Evolutionary conservation across 176 grass and related monocot species (phyloP).

Genomic region (Oryza coarctata): DNA sequence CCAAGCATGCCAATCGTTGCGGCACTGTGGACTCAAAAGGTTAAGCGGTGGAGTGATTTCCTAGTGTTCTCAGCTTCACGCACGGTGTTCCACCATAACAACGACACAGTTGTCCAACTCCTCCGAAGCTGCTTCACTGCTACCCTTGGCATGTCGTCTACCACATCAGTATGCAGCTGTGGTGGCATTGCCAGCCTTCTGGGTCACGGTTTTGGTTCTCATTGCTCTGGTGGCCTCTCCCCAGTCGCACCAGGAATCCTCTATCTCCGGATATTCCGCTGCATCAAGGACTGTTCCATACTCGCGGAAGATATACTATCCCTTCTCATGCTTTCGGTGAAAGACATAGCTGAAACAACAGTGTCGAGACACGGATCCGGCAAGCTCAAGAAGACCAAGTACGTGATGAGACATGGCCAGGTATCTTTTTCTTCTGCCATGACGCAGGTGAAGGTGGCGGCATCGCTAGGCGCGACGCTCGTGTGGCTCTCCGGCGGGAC

Average conservation of each 20-base stretch:
- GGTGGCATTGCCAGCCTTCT: conserved; percentile 84
- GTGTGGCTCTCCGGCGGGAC: conserved; percentile 88
- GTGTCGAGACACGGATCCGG: conserved; percentile 45
- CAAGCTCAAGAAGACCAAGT: conserved; percentile 69
- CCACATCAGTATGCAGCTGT: conserved; percentile 55
- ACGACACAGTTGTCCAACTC: conserved; percentile 74
- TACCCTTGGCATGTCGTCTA: conserved; percentile 57
- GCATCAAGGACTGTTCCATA: conserved; percentile 88
- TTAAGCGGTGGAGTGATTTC: conserved; percentile 93
- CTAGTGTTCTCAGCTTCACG: conserved; percentile 89
- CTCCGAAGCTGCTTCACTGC: conserved; percentile 82
- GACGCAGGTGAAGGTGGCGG: conserved; percentile 69
- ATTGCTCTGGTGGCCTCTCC: conserved; percentile 82
- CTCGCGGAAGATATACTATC: conserved; percentile 75
- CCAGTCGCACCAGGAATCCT: conserved; percentile 95
- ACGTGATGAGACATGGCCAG: conserved; percentile 59
- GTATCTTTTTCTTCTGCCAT: conserved; percentile 72
- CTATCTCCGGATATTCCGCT: conserved; percentile 80
- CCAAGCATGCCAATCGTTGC: conserved; percentile 98
- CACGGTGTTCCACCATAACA: conserved; percentile 96
- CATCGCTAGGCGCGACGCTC: conserved; percentile 70
- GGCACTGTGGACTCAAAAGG: conserved; percentile 92
- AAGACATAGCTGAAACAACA: conserved; percentile 70
- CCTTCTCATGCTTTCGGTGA: conserved; percentile 80
- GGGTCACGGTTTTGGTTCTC: conserved; percentile 87